These are phyloP conservation scores for Aspergillus hancockii DNA, from an alignment of 495 filamentous ascomycete species.

Conservation along the genomic window DNA sequence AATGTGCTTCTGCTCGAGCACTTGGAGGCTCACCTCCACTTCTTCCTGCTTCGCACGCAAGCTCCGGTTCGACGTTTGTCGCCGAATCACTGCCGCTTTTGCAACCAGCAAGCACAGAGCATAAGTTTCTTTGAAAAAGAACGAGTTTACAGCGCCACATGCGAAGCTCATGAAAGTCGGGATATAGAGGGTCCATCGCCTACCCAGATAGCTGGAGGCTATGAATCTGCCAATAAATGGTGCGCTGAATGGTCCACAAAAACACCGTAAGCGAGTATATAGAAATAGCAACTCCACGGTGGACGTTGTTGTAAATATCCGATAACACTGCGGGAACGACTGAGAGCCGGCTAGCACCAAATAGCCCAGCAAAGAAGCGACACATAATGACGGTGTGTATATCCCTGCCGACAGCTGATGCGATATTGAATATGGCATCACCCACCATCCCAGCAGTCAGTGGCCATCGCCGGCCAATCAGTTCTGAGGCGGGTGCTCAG, in stretches of 20 bases:
- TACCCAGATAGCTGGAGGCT: slow-evolving; percentile 25
- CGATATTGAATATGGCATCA: slow-evolving; percentile 48
- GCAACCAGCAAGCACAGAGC: slow-evolving; percentile 21
- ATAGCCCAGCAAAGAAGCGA: slow-evolving; percentile 41
- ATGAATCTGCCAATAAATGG: slow-evolving; percentile 42
- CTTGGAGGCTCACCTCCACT: slow-evolving; percentile 29
- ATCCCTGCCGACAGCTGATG: slow-evolving; percentile 53
- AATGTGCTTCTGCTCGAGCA: slow-evolving; percentile 32
- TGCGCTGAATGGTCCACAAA: slow-evolving; percentile 35
- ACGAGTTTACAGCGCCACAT: slow-evolving; percentile 5
- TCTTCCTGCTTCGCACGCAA: slow-evolving; percentile 42
- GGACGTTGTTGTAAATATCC: slow-evolving; percentile 39
- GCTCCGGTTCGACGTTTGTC: slow-evolving; percentile 33
- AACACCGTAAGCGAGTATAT: slow-evolving; percentile 44
- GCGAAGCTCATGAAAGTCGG: slow-evolving; percentile 27
- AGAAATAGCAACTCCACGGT: slow-evolving; percentile 37
- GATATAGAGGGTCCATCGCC: slow-evolving; percentile 40
- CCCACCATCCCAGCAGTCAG: slow-evolving; percentile 44
- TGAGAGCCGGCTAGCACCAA: slow-evolving; percentile 39
- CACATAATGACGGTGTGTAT: slow-evolving; percentile 44
- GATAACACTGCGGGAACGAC: slow-evolving; percentile 40
- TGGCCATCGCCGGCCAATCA: slow-evolving; percentile 25
- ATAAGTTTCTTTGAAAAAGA: slow-evolving; percentile 32
- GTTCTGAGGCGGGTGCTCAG: slow-evolving; percentile 3
- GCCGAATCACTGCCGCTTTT: slow-evolving; percentile 28